Evolutionary conservation across 306 rosid genomes (phyloP).

Genomic region (Ziziphus jujuba): DNA sequence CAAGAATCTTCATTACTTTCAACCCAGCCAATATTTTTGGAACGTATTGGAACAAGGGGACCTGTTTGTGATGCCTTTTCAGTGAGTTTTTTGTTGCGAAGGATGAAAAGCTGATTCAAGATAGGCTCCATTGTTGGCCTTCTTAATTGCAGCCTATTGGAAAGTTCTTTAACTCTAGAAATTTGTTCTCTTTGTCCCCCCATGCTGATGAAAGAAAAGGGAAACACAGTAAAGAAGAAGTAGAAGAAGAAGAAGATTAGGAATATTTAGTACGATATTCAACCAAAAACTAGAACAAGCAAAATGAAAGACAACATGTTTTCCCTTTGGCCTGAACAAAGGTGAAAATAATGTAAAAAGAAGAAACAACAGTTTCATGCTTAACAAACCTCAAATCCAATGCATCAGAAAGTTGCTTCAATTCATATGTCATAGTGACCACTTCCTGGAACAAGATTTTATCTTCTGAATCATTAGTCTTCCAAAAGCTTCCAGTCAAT

Average conservation of each 20-base stretch:
- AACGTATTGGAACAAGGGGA: not conserved
- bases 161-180: not conserved
- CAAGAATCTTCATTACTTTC: not conserved
- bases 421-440: conserved; percentile 22
- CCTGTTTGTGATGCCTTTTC: not conserved
- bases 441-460: conserved; percentile 4
- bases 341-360: not conserved
- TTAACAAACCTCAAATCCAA: conserved; percentile 30
- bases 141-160: conserved; percentile 16
- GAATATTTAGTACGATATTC: too few species aligned
- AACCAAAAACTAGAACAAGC: not conserved
- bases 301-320: not conserved
- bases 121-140: conserved; percentile 10
- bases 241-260: too few species aligned
- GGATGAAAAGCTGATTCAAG: conserved; percentile 1
- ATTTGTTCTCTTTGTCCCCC: not conserved
- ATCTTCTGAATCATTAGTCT: not conserved
- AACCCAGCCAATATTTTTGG: not conserved
- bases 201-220: not conserved
- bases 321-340: too few species aligned
- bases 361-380: not conserved
- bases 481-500: not conserved
- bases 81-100: not conserved
- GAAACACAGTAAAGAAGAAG: not conserved
- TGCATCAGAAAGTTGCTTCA: conserved; percentile 26